Evolutionary conservation across 768 basidiomycete species (phyloP), one percentile per base, ranked within the genome.

Genomic region (Pisolithus albus): DNA sequence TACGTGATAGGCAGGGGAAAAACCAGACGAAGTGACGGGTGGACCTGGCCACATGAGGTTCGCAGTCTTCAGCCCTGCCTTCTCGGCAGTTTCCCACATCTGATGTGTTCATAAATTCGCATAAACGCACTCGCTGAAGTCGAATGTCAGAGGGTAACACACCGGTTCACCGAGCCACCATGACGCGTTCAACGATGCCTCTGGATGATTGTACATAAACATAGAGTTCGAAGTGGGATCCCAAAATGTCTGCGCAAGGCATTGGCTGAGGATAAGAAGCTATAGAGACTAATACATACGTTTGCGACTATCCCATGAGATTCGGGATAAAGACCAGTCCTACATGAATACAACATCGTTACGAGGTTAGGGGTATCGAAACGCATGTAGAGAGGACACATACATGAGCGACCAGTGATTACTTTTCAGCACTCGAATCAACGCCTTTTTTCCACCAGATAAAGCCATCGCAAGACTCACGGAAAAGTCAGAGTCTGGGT

Each of bases 31-130:
- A 0, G 88, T 92, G 56, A 72, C 74, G 0, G 87, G 82, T 28
- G 92, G 92, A 11, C 92, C 92, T 8, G 88, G 88, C 90, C 92
- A 96, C 92, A 96, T 96, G 41, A 92, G 74, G 59, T 93, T 92
- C 0, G 90, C 92, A 4, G 88, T 86, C 34, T 80, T 72, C 10
- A 91, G 64, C 0, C 85, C 85, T 5, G 84, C 82, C 52, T 81
- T 84, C 52, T 73, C 77, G 2, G 85, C 88, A 0, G 92, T 93
- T 62, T 91, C 88, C 92, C 93, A 96, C 75, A 95, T 86, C 89
- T 92, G 52, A 41, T 18, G 16, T 18, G 26, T 23, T 40, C 51
- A 34, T 4, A 7, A 5, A 8, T 18, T 44, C 19, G 23, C 19
- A 7, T 47, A 18, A 46, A 32, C 18, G 28, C 13, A 28, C 43